Evolutionary conservation across 2,329 filamentous ascomycete genomes (phyloP).

Genomic region (Epichloe brachyelytri): DNA sequence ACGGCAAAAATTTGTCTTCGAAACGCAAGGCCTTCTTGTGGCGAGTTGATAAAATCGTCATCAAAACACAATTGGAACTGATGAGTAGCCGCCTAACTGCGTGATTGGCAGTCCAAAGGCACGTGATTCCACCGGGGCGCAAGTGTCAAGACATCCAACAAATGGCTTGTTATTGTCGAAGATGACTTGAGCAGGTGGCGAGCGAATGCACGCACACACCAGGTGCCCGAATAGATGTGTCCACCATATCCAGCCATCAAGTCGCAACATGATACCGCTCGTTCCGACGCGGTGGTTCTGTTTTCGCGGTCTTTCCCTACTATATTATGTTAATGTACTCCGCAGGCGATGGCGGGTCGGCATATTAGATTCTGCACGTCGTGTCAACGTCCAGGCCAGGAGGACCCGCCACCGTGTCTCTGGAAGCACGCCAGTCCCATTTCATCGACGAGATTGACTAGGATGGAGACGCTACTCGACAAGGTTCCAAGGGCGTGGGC

Average conservation of each 20-base stretch:
- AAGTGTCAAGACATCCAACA: too few relatives aligned
- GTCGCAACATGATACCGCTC: not conserved
- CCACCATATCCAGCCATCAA: not conserved
- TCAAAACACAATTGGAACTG: not conserved
- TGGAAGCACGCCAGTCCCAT: constrained; percentile 6
- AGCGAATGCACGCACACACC: not conserved
- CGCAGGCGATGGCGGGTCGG: not conserved
- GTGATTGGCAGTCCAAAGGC: not conserved
- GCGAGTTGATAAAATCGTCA: not conserved
- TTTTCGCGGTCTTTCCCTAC: too few relatives aligned
- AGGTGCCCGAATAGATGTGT: not conserved
- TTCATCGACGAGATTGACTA: constrained; percentile 2
- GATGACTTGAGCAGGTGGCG: not conserved
- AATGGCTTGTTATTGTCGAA: too few relatives aligned
- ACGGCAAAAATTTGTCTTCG: not conserved
- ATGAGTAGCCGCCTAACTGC: too few relatives aligned
- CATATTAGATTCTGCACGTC: not conserved
- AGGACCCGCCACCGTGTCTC: constrained; percentile 4
- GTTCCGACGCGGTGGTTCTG: constrained; percentile 1
- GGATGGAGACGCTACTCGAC: constrained; percentile 2
- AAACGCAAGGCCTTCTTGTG: not conserved
- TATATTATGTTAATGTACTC: not conserved
- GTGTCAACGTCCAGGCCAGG: not conserved
- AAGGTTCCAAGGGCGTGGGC: not conserved
- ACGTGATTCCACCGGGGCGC: not conserved